These are phyloP conservation scores for Starmerella roubikii DNA, from an alignment of 805 yeast genomes.

Conservation along the genomic window DNA sequence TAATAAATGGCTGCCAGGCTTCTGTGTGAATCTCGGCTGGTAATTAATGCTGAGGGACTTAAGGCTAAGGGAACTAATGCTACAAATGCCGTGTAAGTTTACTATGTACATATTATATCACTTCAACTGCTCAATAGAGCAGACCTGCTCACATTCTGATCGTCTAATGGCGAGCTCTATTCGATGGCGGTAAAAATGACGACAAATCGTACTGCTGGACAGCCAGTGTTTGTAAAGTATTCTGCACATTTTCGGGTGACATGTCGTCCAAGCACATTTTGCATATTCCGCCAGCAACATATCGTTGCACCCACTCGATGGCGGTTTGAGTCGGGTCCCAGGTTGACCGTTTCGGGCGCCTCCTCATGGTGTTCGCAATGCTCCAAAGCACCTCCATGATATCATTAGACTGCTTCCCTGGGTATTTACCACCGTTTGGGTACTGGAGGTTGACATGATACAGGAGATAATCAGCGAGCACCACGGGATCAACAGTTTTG, in stretches of 20 bases:
- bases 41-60: no score
- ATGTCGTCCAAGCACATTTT: conserved; percentile 12
- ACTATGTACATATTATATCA: no score
- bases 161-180: no score
- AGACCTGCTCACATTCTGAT: no score
- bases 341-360: conserved; percentile 1
- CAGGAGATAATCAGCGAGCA: conserved; percentile 74
- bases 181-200: conserved; percentile 1
- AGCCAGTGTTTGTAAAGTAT: neutral
- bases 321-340: conserved; percentile 14
- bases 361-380: conserved; percentile 5
- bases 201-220: neutral
- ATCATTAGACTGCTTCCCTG: conserved; percentile 18
- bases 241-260: conserved; percentile 1
- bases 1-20: no score
- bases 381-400: conserved; percentile 13
- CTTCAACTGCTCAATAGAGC: no score
- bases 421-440: conserved; percentile 18
- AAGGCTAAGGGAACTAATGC: no score
- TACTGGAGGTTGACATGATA: conserved; percentile 43
- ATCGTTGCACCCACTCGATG: conserved; percentile 14
- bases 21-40: no score
- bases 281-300: conserved; percentile 8
- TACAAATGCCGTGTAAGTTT: no score
- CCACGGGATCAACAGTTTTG: conserved; percentile 62